Percentiles rank a stretch among this genome's conserved stretches.
These are phyloP conservation scores for Bacidia gigantensis DNA, from an alignment of 495 filamentous ascomycete species.

Conservation along the genomic window DNA sequence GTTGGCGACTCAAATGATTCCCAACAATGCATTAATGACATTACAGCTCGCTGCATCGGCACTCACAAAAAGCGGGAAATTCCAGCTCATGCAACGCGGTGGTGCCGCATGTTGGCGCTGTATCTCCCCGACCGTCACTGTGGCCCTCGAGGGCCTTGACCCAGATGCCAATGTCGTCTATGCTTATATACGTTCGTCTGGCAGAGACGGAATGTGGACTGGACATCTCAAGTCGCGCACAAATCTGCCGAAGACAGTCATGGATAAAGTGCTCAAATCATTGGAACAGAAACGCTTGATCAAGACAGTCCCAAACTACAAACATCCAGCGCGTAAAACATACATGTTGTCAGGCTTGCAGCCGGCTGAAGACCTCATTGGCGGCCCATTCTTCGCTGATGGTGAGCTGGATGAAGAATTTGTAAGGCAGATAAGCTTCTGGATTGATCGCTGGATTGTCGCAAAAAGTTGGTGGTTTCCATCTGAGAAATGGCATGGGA, in stretches of 20 bases:
- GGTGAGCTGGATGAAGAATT: conserved; percentile 76
- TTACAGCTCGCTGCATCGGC: conserved; percentile 47
- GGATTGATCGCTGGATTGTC: conserved; percentile 60
- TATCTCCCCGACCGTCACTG: conserved; percentile 22
- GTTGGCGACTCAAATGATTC: conserved; percentile 44
- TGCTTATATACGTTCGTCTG: conserved; percentile 68
- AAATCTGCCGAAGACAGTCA: conserved; percentile 62
- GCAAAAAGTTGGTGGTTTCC: conserved; percentile 50
- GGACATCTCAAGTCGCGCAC: conserved; percentile 59
- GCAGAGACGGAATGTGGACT: conserved; percentile 75
- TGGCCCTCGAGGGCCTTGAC: neutral
- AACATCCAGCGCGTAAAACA: conserved; percentile 45
- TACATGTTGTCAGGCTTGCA: conserved; percentile 53
- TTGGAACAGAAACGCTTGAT: conserved; percentile 79
- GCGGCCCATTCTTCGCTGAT: conserved; percentile 87
- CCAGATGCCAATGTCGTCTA: conserved; percentile 70
- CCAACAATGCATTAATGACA: conserved; percentile 40
- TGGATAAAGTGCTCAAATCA: conserved; percentile 61
- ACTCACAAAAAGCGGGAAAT: conserved; percentile 49
- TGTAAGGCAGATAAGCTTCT: conserved; percentile 53
- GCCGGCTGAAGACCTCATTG: conserved; percentile 77
- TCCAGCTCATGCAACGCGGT: conserved; percentile 41
- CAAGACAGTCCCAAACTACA: conserved; percentile 53
- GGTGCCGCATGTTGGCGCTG: conserved; percentile 50
- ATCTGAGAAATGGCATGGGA: neutral